phyloP scores from a whole-genome alignment of 257 asterid genomes.

The Haberlea rhodopensis region DNA sequence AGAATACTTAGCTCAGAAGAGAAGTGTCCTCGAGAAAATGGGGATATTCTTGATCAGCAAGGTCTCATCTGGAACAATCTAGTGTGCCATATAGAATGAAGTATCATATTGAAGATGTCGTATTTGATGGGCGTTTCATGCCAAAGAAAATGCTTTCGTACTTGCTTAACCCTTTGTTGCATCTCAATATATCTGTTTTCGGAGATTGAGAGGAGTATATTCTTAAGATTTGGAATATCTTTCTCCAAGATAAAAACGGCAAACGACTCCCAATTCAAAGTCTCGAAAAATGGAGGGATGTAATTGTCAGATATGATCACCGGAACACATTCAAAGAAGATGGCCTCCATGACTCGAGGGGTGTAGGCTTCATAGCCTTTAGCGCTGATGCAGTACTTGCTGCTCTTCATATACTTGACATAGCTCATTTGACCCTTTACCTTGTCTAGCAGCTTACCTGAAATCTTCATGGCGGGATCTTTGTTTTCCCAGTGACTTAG shows the following conservation, averaged over 20 bases:
- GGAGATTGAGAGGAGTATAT: slow-evolving; percentile 50
- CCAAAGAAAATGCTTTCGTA: slow-evolving; percentile 74
- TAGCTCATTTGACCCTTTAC: slow-evolving; percentile 32
- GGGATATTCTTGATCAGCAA: slow-evolving; percentile 7
- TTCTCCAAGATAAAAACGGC: slow-evolving; percentile 62
- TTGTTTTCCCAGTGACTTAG: too few species aligned
- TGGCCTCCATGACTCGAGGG: slow-evolving; percentile 77
- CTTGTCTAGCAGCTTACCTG: slow-evolving; percentile 41
- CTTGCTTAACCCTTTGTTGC: slow-evolving; percentile 60
- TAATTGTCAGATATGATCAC: slow-evolving; percentile 74
- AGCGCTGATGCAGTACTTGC: slow-evolving; percentile 75
- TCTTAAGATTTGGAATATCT: slow-evolving; percentile 73
- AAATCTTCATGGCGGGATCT: too few species aligned
- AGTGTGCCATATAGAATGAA: slow-evolving; percentile 74
- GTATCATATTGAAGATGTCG: slow-evolving; percentile 69
- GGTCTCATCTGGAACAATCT: slow-evolving; percentile 43
- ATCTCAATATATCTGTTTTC: slow-evolving; percentile 49
- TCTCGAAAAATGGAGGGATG: slow-evolving; percentile 73
- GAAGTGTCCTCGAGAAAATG: neutral
- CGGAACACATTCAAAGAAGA: slow-evolving; percentile 67
- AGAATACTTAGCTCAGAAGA: neutral
- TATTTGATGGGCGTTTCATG: slow-evolving; percentile 45
- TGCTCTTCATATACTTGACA: slow-evolving; percentile 60
- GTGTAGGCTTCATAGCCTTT: slow-evolving; percentile 72
- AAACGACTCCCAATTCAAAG: slow-evolving; percentile 68